Conservation (phyloP, 306 rosid species). For the Malus asiatica region DNA sequence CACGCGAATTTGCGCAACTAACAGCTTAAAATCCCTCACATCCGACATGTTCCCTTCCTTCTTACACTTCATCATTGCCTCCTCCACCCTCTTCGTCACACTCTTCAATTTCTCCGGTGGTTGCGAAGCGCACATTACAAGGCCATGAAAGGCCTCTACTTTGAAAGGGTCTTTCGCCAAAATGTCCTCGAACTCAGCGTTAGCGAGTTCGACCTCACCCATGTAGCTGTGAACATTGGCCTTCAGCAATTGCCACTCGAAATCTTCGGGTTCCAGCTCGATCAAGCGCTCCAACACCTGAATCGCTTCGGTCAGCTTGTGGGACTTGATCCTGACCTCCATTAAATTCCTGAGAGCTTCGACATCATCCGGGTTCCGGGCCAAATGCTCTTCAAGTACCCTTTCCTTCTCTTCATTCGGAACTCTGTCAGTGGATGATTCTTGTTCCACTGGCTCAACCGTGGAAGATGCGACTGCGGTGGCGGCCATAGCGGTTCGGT, state of each 20-base stretch:
- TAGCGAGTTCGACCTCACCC: conserved; percentile 45
- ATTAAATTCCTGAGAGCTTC: conserved; percentile 50
- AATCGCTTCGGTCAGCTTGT: conserved; percentile 52
- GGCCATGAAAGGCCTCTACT: conserved; percentile 74
- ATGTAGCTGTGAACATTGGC: conserved; percentile 49
- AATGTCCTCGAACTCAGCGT: conserved; percentile 40
- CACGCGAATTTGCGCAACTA: conserved; percentile 68
- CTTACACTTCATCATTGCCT: conserved; percentile 38
- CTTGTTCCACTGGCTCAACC: conserved; percentile 23
- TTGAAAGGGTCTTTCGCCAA: conserved; percentile 47
- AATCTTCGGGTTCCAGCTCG: conserved; percentile 60
- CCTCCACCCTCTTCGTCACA: conserved; percentile 44
- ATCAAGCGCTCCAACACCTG: conserved; percentile 40
- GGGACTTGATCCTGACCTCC: conserved; percentile 41
- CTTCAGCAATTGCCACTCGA: conserved; percentile 58
- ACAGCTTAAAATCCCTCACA: conserved; percentile 76
- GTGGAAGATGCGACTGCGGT: conserved; percentile 21
- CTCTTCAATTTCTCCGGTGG: conserved; percentile 17
- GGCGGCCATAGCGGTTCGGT: conserved; percentile 42
- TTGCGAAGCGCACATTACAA: conserved; percentile 45
- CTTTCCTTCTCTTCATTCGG: conserved; percentile 33
- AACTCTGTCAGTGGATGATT: conserved; percentile 2
- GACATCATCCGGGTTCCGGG: conserved; percentile 30
- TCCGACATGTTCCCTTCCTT: conserved; percentile 41
- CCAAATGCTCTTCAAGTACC: conserved; percentile 36